A percentile compares a stretch with the other conserved stretches of the same genome.
phyloP scores from a whole-genome alignment of 2,329 filamentous ascomycete genomes.

The Verticillium isaacii region DNA sequence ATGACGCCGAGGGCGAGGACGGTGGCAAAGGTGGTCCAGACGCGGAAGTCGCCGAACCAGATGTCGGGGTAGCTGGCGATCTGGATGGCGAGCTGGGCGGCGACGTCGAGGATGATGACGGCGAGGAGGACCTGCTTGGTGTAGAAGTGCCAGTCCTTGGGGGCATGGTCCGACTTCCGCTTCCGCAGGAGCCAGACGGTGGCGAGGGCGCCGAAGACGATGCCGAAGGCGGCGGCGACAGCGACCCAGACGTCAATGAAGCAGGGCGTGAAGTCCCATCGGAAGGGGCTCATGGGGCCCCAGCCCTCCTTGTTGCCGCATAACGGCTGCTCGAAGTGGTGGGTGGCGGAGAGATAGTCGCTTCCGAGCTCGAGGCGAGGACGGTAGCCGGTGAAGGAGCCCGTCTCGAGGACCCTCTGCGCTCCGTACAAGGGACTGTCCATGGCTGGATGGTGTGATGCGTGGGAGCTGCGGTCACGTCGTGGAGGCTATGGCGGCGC shows the following conservation, averaged over 20 bases:
- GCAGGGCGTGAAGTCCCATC: conserved; percentile 95
- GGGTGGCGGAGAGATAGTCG: conserved; percentile 54
- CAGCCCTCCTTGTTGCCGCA: conserved; percentile 91
- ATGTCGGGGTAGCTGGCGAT: conserved; percentile 62
- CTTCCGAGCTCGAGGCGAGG: conserved; percentile 45
- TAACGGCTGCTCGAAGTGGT: conserved; percentile 59
- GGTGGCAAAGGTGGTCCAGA: conserved; percentile 73
- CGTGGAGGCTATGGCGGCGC: conserved; percentile 10
- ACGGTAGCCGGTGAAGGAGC: conserved; percentile 57
- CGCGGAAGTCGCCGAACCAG: conserved; percentile 79
- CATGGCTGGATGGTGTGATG: conserved; percentile 7
- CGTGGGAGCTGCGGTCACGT: conserved; percentile 9
- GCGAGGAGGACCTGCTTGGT: conserved; percentile 76
- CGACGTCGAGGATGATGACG: conserved; percentile 62
- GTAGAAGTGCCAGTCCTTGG: conserved; percentile 91
- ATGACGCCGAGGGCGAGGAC: conserved; percentile 69
- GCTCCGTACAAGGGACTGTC: conserved; percentile 7
- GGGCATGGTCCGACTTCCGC: conserved; percentile 59
- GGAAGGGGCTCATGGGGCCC: conserved; percentile 81
- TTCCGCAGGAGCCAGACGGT: conserved; percentile 74
- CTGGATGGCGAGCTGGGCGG: conserved; percentile 71
- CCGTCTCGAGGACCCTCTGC: conserved; percentile 48
- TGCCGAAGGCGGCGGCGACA: conserved; percentile 70
- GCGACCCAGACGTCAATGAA: conserved; percentile 92
- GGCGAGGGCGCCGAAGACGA: conserved; percentile 71